Conservation (phyloP, 768 basidiomycete species). For the Pisolithus microcarpus region DNA sequence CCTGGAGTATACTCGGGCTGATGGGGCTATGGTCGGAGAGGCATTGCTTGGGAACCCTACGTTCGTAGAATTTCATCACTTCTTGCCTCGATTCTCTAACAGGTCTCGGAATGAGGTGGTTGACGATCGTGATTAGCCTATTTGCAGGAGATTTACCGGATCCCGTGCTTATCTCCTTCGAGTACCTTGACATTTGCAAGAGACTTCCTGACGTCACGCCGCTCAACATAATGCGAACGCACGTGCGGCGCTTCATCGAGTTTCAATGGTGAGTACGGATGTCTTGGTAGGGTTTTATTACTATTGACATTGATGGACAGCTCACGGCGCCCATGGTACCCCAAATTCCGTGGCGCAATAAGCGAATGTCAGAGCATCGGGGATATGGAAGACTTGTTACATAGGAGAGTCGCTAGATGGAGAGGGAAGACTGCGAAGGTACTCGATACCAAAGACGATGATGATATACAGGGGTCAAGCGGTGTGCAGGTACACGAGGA, state of each 20-base stretch:
- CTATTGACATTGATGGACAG: constrained; percentile 21
- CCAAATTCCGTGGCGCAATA: constrained; percentile 45
- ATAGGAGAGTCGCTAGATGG: constrained; percentile 41
- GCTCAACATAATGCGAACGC: constrained; percentile 47
- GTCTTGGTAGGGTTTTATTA: not conserved
- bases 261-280: constrained; percentile 51
- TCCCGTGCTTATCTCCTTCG: constrained; percentile 58
- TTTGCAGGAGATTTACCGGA: constrained; percentile 50
- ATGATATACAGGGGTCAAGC: not conserved
- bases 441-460: constrained; percentile 1
- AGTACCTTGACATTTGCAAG: constrained; percentile 60
- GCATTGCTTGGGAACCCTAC: constrained; percentile 68
- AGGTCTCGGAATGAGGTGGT: not conserved
- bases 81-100: not conserved
- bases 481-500: not conserved
- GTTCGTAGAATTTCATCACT: constrained; percentile 30
- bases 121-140: constrained; percentile 33
- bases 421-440: constrained; percentile 30
- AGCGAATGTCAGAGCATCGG: constrained; percentile 35
- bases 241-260: constrained; percentile 61
- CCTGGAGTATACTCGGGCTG: constrained; percentile 48
- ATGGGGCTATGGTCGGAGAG: constrained; percentile 79
- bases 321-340: constrained; percentile 48
- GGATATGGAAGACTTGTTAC: constrained; percentile 41
- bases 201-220: constrained; percentile 43